Evolutionary conservation across 1,284 basidiomycete species (phyloP), one percentile per base, ranked within the genome.

Genomic region (Pterula multifida): DNA sequence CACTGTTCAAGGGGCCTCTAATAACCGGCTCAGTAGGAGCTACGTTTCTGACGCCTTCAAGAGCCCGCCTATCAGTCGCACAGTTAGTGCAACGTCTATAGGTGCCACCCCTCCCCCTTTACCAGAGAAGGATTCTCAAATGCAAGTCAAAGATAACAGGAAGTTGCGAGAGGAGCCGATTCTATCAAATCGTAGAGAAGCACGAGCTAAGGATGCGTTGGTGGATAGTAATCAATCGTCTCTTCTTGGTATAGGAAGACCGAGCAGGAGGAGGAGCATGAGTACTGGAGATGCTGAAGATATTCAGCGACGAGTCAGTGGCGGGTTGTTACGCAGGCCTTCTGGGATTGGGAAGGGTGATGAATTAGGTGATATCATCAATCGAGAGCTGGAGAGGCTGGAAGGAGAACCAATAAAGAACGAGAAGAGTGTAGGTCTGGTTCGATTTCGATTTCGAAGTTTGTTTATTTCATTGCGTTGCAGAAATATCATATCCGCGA

Each of bases 211-310:
- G 45, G 75, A 73, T 19, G 71, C 72, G 48, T 67, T 57, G 50
- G 54, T 59, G 58, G 52, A 58, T 60, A n/a, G 60, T 65, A 28
- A 47, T 58, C 55, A 52, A 36, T 44, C 58, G 51, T 51, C 56
- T 48, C 53, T 61, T 53, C 53, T 69, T 25, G 69, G 71, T 3
- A 61, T 63, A 22, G 73, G 73, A 23, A 65, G 80, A 45, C 77
- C 79, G 3, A 76, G 68, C 52, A 68, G 75, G 50, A 67, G 84
- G 49, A 68, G 85, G 47, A 89, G 85, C 59, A 75, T 78, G 71
- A 88, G 84, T 55, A 83, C 83, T 0, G 76, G 81, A 2, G 85
- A 88, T 60, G 76, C 75, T 3, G 72, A 78, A 44, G 67, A 69
- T 36, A 51, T 26, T 62, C 63, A 55, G 56, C 62, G 50, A 55